Base-by-base conservation (phyloP, 1,284 basidiomycete species). In the Cryptococcus neoformans region DNA sequence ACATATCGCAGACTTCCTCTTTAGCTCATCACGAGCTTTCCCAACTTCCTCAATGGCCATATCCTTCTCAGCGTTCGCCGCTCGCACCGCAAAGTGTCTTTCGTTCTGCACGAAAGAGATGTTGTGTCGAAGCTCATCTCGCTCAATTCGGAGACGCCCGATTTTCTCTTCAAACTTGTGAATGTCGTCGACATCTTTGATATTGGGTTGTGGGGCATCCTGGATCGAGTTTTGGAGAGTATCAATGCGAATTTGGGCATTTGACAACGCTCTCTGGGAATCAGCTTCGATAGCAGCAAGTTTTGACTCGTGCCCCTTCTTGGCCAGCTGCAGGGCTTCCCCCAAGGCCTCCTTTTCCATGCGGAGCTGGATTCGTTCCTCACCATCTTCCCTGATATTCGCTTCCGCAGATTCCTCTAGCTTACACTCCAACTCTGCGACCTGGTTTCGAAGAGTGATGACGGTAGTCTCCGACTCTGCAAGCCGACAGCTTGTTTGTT, bases 21-120 rank as follows among this genome's bases (percentile, higher is more conserved):
- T 54, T 34, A 72, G 51, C 21, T 67, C 65, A 3, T 56, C 50
- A 42, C 51, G 51, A 9, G 58, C 54, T 6, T 44, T 49, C 17
- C 57, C 17, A 5, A 68, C 55, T 12, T 65, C 66, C 34, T 64
- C 56, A 7, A 63, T 9, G 12, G 69, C 68, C 11, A 73, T 65
- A 1, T 71, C 68, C 12, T 83, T 71, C 58, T 83, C 81, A 11
- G 78, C 78, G 64, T 86, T 81, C 45, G 87, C 77, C 1, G 84
- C 82, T 58, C 87, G 81, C 7, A 85, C 80, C 3, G 84, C 80
- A 66, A 89, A 88, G 58, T 80, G 83, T 36, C 83, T 82, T 72
- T 92, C 89, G n/a, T 81, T 80, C 62, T 86, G 82, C 45, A 86
- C 76, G 75, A 89, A 92, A 44, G 87, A 82, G 12, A 90, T 71